Conservation (phyloP, 2,329 filamentous ascomycete species). For the Xylaria arbuscula region DNA sequence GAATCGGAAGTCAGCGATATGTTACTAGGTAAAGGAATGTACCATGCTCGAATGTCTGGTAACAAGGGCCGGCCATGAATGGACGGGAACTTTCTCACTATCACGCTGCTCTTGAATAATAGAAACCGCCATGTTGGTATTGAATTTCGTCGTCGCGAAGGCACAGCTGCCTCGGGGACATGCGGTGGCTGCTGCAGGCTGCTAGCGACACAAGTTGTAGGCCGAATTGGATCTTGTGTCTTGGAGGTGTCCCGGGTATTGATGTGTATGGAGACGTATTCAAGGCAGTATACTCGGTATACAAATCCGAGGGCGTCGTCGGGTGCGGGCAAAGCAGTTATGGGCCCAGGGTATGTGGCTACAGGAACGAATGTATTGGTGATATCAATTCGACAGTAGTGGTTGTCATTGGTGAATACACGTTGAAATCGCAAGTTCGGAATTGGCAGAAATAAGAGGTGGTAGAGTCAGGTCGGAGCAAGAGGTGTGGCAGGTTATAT, state of each 20-base stretch:
- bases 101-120: slow-evolving; percentile 87
- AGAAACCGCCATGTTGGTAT: slow-evolving; percentile 80
- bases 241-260: not conserved
- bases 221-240: slow-evolving; percentile 2
- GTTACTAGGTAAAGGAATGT: too few relatives aligned
- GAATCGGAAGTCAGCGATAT: slow-evolving; percentile 24
- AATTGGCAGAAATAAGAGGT: not conserved
- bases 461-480: slow-evolving; percentile 2
- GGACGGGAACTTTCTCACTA: slow-evolving; percentile 60
- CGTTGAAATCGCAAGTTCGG: slow-evolving; percentile 9
- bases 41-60: not conserved
- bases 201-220: slow-evolving; percentile 21
- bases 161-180: slow-evolving; percentile 33
- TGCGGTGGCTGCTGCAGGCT: slow-evolving; percentile 24
- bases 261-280: slow-evolving; percentile 1
- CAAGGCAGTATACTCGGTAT: slow-evolving; percentile 6
- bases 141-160: slow-evolving; percentile 35
- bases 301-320: slow-evolving; percentile 8
- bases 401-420: slow-evolving; percentile 1
- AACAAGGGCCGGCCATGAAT: too few relatives aligned
- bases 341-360: not conserved
- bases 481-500: slow-evolving; percentile 1
- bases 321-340: slow-evolving; percentile 9
- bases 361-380: not conserved
- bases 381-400: slow-evolving; percentile 6